Evolutionary conservation across 1,284 basidiomycete genomes (phyloP).

Genomic region (Hemileia vastatrix): DNA sequence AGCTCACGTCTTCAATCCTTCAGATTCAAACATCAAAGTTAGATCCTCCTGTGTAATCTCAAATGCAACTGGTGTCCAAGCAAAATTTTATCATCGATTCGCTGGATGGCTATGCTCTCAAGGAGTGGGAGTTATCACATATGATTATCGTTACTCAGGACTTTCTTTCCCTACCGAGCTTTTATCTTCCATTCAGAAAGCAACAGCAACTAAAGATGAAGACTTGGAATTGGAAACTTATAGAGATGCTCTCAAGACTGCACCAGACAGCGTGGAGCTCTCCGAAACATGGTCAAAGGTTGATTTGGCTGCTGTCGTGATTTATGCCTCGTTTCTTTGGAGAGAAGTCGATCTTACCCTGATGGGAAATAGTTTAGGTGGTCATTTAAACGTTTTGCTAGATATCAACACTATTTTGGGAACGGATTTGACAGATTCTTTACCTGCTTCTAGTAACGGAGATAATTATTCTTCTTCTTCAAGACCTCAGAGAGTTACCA

Average conservation of each 20-base stretch:
- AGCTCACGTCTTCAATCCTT: no score
- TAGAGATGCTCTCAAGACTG: slow-evolving; percentile 27
- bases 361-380: slow-evolving; percentile 32
- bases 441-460: slow-evolving; percentile 5
- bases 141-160: slow-evolving; percentile 35
- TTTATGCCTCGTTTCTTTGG: slow-evolving; percentile 26
- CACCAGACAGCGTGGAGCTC: slow-evolving; percentile 28
- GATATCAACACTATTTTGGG: neutral
- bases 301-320: slow-evolving; percentile 31
- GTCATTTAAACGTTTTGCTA: slow-evolving; percentile 30
- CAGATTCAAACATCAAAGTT: no score
- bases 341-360: slow-evolving; percentile 27
- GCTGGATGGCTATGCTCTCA: slow-evolving; percentile 28
- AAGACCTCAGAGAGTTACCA: neutral
- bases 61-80: no score
- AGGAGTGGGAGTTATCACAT: slow-evolving; percentile 32
- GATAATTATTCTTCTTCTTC: slow-evolving; percentile 24
- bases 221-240: slow-evolving; percentile 27
- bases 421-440: neutral
- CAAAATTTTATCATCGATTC: no score
- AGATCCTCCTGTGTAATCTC: no score
- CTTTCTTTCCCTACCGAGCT: slow-evolving; percentile 30
- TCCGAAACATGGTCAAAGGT: slow-evolving; percentile 32
- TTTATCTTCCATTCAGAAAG: slow-evolving; percentile 26
- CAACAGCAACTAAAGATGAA: slow-evolving; percentile 1